Evolutionary conservation across 2,329 filamentous ascomycete genomes (phyloP).

Genomic region (Lecanicillium sp.): DNA sequence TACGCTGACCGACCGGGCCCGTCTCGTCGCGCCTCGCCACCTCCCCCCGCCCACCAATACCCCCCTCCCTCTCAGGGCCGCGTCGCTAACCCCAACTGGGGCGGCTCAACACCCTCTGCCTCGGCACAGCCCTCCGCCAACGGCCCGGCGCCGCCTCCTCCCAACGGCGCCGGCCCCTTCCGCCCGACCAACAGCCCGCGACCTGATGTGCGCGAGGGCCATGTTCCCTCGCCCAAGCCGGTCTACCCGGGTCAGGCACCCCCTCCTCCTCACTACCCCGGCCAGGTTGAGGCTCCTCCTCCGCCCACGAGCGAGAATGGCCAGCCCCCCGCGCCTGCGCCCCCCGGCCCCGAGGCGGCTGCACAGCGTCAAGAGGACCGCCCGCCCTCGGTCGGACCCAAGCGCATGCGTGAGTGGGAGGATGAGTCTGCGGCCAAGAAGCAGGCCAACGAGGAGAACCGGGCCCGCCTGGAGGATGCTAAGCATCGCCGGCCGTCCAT

Average conservation of each 20-base stretch:
- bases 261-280: conserved; percentile 50
- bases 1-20: conserved; percentile 8
- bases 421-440: conserved; percentile 77
- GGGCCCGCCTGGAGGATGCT: conserved; percentile 79
- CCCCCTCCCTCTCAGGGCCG: conserved; percentile 49
- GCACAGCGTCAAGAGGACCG: conserved; percentile 60
- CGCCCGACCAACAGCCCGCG: conserved; percentile 67
- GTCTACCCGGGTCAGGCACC: conserved; percentile 73
- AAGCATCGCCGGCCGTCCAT: conserved; percentile 73
- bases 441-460: conserved; percentile 78
- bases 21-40: conserved; percentile 19
- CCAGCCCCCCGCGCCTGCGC: conserved; percentile 45
- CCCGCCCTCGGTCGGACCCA: conserved; percentile 72
- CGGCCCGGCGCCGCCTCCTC: conserved; percentile 30
- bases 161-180: conserved; percentile 62
- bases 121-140: conserved; percentile 34
- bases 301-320: conserved; percentile 55
- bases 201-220: conserved; percentile 67
- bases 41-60: conserved; percentile 40
- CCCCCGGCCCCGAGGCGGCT: conserved; percentile 54
- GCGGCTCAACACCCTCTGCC: conserved; percentile 44
- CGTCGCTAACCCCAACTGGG: conserved; percentile 54
- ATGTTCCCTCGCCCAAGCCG: conserved; percentile 85
- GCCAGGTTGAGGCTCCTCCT: conserved; percentile 59
- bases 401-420: conserved; percentile 90